Conservation (phyloP, 805 yeast genomes). For the Suhomyces sp. region DNA sequence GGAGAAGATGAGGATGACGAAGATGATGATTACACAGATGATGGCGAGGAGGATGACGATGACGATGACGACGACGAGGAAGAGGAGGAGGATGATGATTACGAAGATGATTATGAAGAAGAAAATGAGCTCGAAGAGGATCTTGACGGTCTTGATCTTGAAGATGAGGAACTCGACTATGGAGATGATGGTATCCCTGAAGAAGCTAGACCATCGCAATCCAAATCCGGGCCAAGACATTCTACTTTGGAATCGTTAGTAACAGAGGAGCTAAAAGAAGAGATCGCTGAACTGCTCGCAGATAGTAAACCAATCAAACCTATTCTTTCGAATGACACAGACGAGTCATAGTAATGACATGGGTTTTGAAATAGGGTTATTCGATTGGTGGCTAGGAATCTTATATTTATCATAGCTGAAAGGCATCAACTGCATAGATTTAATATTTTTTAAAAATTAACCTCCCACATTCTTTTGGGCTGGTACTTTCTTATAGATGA, state of each 20-base stretch:
- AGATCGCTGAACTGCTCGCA: no score
- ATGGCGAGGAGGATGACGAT: conserved; percentile 11
- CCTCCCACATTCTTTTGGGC: no score
- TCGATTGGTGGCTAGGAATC: no score
- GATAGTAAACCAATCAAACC: neutral
- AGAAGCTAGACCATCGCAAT: conserved; percentile 7
- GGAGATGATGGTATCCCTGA: conserved; percentile 14
- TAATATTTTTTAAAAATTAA: no score
- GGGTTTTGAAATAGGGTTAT: no score
- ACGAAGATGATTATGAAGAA: conserved; percentile 22
- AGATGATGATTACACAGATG: conserved; percentile 19
- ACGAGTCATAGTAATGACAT: no score
- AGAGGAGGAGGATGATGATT: conserved; percentile 29
- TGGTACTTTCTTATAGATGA: no score
- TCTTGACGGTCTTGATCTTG: conserved; percentile 13
- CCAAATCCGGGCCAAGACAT: neutral
- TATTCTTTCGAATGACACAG: neutral
- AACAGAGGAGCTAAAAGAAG: no score
- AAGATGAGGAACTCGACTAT: conserved; percentile 13
- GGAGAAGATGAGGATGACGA: conserved; percentile 20
- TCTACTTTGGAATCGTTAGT: no score
- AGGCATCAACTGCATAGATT: no score
- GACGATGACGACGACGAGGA: conserved; percentile 24
- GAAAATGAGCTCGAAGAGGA: conserved; percentile 19
- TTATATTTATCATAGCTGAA: no score